Conservation (phyloP, 345 rosid species). For the Aethionema arabicum region DNA sequence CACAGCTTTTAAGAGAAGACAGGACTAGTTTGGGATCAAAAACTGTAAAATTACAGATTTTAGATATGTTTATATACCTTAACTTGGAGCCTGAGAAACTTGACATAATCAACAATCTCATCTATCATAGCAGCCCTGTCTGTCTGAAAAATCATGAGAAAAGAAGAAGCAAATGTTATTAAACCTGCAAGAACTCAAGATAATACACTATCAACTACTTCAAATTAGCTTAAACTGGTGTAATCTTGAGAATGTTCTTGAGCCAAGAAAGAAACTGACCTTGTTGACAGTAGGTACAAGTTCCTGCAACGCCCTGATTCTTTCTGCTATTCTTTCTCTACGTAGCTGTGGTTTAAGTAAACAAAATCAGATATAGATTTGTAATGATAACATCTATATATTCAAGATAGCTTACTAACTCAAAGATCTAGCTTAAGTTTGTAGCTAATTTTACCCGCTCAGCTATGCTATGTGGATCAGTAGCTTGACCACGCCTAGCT, state of each 20-base stretch:
- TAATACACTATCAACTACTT: conserved; percentile 1
- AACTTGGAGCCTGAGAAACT: conserved; percentile 98
- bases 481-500: conserved; percentile 99
- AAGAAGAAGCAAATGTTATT: not conserved
- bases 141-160: conserved; percentile 50
- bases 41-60: not conserved
- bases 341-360: conserved; percentile 65
- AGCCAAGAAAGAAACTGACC: conserved; percentile 45
- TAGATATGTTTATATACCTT: conserved; percentile 53
- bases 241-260: conserved; percentile 14
- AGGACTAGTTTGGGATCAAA: not conserved
- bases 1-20: conserved; percentile 1
- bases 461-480: conserved; percentile 99
- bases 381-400: no score
- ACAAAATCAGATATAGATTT: conserved; percentile 2
- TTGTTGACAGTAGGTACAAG: conserved; percentile 98
- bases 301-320: conserved; percentile 96
- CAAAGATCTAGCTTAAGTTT: not conserved
- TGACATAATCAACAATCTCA: conserved; percentile 98
- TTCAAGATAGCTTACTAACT: not conserved
- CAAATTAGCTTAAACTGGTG: not conserved
- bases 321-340: conserved; percentile 95
- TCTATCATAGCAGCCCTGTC: conserved; percentile 99
- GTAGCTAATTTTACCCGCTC: conserved; percentile 63
- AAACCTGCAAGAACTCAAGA: conserved; percentile 6